Conservation (phyloP, 495 filamentous ascomycete genomes). For the Penicillium canescens region DNA sequence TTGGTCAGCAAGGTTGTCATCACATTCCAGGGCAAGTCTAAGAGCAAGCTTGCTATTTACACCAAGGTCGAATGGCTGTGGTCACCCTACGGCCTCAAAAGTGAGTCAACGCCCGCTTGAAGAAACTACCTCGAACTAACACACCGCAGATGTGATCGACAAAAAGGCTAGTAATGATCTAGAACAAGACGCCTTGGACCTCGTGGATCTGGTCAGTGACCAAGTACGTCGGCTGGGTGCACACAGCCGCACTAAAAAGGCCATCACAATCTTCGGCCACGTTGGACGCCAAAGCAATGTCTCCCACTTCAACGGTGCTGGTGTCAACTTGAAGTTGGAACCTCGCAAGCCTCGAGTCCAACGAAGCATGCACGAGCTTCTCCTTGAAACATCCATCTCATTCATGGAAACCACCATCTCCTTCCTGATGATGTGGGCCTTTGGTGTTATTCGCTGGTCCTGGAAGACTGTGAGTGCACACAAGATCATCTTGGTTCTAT, state of each 20-base stretch:
- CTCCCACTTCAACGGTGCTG: conserved; percentile 58
- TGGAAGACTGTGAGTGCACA: conserved; percentile 75
- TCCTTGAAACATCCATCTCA: conserved; percentile 67
- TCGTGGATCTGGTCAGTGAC: conserved; percentile 81
- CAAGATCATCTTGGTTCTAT: conserved; percentile 66
- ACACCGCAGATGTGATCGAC: conserved; percentile 62
- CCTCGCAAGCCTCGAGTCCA: conserved; percentile 61
- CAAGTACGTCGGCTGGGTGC: conserved; percentile 78
- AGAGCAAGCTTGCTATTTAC: conserved; percentile 87
- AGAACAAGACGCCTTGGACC: conserved; percentile 78
- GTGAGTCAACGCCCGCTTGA: conserved; percentile 31
- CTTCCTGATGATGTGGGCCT: conserved; percentile 72
- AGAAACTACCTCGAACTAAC: conserved; percentile 11
- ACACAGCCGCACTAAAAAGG: conserved; percentile 84
- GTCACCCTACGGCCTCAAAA: conserved; percentile 61
- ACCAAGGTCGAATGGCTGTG: conserved; percentile 84
- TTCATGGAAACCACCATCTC: conserved; percentile 69
- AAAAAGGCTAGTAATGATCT: conserved; percentile 78
- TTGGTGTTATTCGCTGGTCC: conserved; percentile 59
- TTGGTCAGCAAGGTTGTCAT: conserved; percentile 91
- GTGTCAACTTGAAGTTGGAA: conserved; percentile 38
- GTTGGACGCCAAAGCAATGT: conserved; percentile 71
- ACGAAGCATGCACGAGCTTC: conserved; percentile 64
- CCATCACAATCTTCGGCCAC: conserved; percentile 85
- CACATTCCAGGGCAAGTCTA: conserved; percentile 87